Base-by-base conservation (phyloP, 2,329 filamentous ascomycete species). In the Aspergillus costaricaensis region DNA sequence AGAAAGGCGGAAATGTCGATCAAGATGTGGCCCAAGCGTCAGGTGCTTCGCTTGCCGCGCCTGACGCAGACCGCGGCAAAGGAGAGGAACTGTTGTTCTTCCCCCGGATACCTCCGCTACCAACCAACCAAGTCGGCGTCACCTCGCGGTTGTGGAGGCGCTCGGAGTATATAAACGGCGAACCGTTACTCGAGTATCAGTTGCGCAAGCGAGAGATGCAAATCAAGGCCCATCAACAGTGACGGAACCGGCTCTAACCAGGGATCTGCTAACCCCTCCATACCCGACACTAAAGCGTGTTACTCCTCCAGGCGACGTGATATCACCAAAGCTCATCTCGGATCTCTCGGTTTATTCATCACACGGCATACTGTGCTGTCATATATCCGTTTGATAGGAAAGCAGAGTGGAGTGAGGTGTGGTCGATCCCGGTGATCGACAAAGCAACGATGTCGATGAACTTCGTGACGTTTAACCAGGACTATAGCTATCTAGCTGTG, bases 381-480 rank as follows among this genome's bases (percentile, higher is more conserved):
- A 14, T 36, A 36, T 36, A 36, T 36, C 12, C 0, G 32, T 36
- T 27, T 25, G 48, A 51, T 44, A 55, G 39, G 32, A 23, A 53
- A 47, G 41, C 30, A 32, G 19, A 6, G 25, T n/a, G 19, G 41
- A 38, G 15, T 57, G 38, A 53, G 38, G 44, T 58, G 47, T 55
- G 39, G 54, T 58, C 60, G 59, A 51, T 62, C 61, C 36, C 30
- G 32, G 48, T 15, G 55, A 59, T 62, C 62, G 43, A 39, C 61
- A 32, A 36, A 50, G 39, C 51, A 65, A 83, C 74, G 62, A 91
- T 91, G 88, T 80, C 88, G 52, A 92, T 98, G 82, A 99, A 99
- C 79, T 99, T 96, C 80, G 92, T 99, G 71, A 97, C 94, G 44
- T 99, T 98, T 80, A 99, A 99, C 79, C 95, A 99, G 83, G 95